A percentile compares a stretch with the other conserved stretches of the same genome.
These are phyloP conservation scores for Saccharomyces hybrid DNA, from an alignment of 1,139 yeast species.

Conservation along the genomic window DNA sequence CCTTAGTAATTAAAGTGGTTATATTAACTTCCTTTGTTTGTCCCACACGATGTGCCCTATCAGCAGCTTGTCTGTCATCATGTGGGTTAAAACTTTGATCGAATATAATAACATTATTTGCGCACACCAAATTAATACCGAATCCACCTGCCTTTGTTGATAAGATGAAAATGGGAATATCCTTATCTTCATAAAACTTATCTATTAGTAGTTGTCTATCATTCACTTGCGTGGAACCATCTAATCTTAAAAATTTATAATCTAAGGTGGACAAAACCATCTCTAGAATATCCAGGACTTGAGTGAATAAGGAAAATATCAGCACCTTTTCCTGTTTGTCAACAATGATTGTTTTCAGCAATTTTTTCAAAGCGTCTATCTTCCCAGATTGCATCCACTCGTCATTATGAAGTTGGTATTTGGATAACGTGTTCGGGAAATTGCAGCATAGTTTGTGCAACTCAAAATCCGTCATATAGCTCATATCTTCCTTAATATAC, in stretches of 20 bases:
- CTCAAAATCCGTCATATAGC: conserved; percentile 91
- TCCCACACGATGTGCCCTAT: conserved; percentile 96
- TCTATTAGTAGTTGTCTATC: conserved; percentile 89
- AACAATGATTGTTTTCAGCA: conserved; percentile 52
- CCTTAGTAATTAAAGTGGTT: conserved; percentile 61
- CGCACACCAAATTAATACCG: conserved; percentile 93
- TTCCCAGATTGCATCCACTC: conserved; percentile 76
- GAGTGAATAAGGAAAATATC: conserved; percentile 87
- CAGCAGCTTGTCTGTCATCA: conserved; percentile 98
- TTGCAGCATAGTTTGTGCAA: conserved; percentile 64
- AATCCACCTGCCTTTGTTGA: conserved; percentile 98
- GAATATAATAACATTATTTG: conserved; percentile 82
- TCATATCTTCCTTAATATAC: conserved; percentile 87
- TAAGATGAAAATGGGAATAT: conserved; percentile 76
- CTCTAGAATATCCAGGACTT: conserved; percentile 82
- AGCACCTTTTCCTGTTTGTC: conserved; percentile 63
- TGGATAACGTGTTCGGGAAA: conserved; percentile 58
- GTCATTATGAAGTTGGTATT: conserved; percentile 47
- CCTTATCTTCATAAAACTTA: conserved; percentile 71
- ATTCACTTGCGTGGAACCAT: conserved; percentile 91
- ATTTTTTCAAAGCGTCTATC: conserved; percentile 45
- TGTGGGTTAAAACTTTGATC: conserved; percentile 97
- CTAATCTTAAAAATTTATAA: conserved; percentile 74
- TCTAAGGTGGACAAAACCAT: conserved; percentile 56
- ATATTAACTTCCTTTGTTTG: conserved; percentile 85